Evolutionary conservation across 805 yeast genomes (phyloP).

Genomic region (Monosporozyma servazzii): DNA sequence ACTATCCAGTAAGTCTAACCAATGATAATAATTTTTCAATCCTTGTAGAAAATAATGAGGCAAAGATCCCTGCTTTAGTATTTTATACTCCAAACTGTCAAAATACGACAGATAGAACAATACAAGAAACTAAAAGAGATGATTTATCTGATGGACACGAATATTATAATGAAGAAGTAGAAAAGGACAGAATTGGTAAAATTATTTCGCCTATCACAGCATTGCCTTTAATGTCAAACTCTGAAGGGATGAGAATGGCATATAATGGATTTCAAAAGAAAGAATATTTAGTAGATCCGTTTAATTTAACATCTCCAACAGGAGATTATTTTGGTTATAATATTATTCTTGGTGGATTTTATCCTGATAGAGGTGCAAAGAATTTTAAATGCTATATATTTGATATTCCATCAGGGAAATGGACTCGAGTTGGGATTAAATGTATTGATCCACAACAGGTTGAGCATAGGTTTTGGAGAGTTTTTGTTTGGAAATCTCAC

Average conservation of each 20-base stretch:
- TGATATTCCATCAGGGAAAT: conserved; percentile 33
- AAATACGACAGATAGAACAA: neutral
- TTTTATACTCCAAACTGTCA: conserved; percentile 13
- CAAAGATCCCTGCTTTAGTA: conserved; percentile 22
- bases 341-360: conserved; percentile 51
- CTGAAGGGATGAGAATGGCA: conserved; percentile 27
- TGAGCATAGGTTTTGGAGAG: conserved; percentile 54
- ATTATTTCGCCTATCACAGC: conserved; percentile 25
- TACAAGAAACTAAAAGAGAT: neutral
- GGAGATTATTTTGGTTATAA: conserved; percentile 62
- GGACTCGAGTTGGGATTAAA: conserved; percentile 53
- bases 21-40: conserved; percentile 20
- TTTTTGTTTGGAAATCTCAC: conserved; percentile 70
- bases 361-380: conserved; percentile 33
- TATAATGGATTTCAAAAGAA: conserved; percentile 16
- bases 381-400: conserved; percentile 24
- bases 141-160: neutral
- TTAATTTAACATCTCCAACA: conserved; percentile 43
- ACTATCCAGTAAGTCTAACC: conserved; percentile 10
- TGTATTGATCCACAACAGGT: conserved; percentile 43
- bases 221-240: conserved; percentile 24
- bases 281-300: conserved; percentile 12
- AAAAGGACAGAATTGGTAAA: conserved; percentile 1
- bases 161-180: neutral
- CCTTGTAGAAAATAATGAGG: conserved; percentile 22